Conservation (phyloP, 495 filamentous ascomycete genomes). For the Xeromyces bisporus region DNA sequence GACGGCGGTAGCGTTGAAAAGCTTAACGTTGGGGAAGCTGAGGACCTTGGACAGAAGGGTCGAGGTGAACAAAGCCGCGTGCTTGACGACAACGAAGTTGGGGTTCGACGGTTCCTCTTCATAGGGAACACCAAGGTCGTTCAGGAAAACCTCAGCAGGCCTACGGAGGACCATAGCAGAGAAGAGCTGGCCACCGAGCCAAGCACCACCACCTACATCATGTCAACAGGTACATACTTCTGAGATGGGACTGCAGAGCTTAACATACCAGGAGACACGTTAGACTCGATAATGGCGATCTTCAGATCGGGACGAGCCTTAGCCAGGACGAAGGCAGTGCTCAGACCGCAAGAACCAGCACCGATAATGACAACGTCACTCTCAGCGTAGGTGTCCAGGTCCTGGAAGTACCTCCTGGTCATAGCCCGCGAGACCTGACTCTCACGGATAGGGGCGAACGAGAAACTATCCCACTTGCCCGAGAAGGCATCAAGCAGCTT, state of each 20-base stretch:
- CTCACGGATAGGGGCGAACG: conserved; percentile 75
- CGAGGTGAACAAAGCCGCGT: conserved; percentile 79
- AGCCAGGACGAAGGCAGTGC: conserved; percentile 66
- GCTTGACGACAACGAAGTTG: conserved; percentile 78
- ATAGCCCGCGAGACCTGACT: conserved; percentile 81
- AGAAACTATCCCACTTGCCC: conserved; percentile 60
- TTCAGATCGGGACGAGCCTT: conserved; percentile 76
- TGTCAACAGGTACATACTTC: too few relatives aligned
- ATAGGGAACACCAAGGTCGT: conserved; percentile 65
- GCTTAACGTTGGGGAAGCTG: conserved; percentile 73
- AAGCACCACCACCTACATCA: conserved; percentile 56
- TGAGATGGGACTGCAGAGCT: too few relatives aligned
- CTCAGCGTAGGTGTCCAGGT: conserved; percentile 79
- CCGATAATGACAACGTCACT: conserved; percentile 84
- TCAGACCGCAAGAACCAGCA: conserved; percentile 73
- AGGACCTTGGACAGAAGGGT: conserved; percentile 70
- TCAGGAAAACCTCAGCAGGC: conserved; percentile 69
- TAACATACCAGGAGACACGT: conserved; percentile 54
- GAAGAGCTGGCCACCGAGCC: conserved; percentile 87
- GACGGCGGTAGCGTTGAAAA: conserved; percentile 84
- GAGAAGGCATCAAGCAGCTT: conserved; percentile 44
- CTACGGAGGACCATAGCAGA: conserved; percentile 88
- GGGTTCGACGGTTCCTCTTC: conserved; percentile 74
- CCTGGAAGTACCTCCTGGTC: conserved; percentile 78
- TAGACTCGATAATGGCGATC: conserved; percentile 80